Conservation (phyloP, 768 basidiomycete species). For the Lactarius quietus region DNA sequence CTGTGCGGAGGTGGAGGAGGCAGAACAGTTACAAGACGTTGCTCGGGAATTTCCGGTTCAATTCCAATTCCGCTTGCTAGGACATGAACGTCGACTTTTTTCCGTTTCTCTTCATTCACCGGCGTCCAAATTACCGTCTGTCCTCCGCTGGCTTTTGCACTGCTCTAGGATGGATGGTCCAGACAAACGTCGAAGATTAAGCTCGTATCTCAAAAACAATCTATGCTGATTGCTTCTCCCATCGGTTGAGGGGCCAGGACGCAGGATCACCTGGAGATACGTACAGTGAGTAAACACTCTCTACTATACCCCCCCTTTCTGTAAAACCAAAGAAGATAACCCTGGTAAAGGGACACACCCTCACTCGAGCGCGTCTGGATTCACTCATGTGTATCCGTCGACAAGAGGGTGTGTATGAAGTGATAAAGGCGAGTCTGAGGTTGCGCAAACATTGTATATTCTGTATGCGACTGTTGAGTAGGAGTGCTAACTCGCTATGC, state of each 20-base stretch:
- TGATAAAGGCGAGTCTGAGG: slow-evolving; percentile 90
- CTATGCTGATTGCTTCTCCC: slow-evolving; percentile 90
- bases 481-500: background rate
- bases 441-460: background rate
- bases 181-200: slow-evolving; percentile 85
- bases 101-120: slow-evolving; percentile 33
- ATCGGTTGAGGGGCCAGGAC: slow-evolving; percentile 84
- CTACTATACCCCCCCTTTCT: slow-evolving; percentile 15
- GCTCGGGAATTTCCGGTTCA: slow-evolving; percentile 8
- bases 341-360: slow-evolving; percentile 90
- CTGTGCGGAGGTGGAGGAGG: background rate
- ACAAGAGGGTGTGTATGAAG: slow-evolving; percentile 68
- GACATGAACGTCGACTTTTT: background rate
- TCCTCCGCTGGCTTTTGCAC: slow-evolving; percentile 45
- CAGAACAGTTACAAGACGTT: background rate
- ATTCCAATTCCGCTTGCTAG: slow-evolving; percentile 8
- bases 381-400: slow-evolving; percentile 18
- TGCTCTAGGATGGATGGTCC: slow-evolving; percentile 65
- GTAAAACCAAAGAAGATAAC: slow-evolving; percentile 63
- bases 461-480: background rate
- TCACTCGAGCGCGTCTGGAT: slow-evolving; percentile 36
- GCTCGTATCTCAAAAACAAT: slow-evolving; percentile 81
- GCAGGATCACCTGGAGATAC: slow-evolving; percentile 90
- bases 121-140: slow-evolving; percentile 83
- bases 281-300: slow-evolving; percentile 44